Conservation (phyloP, 768 basidiomycete genomes). For the Leccinellum albellum region DNA sequence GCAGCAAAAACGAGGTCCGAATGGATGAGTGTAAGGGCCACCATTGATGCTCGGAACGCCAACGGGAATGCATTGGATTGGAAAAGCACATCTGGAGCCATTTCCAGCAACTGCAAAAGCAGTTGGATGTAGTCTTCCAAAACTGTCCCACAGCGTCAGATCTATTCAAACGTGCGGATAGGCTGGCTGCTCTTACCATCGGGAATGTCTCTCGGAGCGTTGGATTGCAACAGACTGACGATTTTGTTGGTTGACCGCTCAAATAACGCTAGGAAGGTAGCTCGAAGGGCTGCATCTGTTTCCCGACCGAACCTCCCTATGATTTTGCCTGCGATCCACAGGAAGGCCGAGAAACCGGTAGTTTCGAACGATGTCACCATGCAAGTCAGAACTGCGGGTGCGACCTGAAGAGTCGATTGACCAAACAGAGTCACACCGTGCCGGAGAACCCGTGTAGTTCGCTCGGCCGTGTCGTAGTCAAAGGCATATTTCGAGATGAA, state of each 20-base stretch:
- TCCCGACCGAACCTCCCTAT: conserved; percentile 73
- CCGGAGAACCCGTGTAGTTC: conserved; percentile 78
- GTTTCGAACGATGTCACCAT: conserved; percentile 77
- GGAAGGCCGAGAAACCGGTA: conserved; percentile 79
- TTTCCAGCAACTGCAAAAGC: conserved; percentile 61
- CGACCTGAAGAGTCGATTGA: conserved; percentile 56
- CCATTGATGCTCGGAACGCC: conserved; percentile 72
- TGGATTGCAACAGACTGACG: conserved; percentile 60
- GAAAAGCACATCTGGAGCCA: conserved; percentile 74
- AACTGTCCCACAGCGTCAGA: conserved; percentile 46
- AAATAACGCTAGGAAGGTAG: conserved; percentile 59
- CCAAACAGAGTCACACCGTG: conserved; percentile 83
- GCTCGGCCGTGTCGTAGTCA: conserved; percentile 75
- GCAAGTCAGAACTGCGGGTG: conserved; percentile 65
- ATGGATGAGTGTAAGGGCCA: conserved; percentile 78
- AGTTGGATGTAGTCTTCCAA: conserved; percentile 92
- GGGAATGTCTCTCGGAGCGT: conserved; percentile 70
- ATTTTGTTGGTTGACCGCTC: conserved; percentile 75
- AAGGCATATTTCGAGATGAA: conserved; percentile 78
- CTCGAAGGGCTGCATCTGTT: conserved; percentile 51
- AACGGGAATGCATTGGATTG: conserved; percentile 72
- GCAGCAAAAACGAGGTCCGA: conserved; percentile 78
- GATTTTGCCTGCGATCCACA: conserved; percentile 93
- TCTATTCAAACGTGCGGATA: background rate
- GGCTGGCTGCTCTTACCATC: conserved; percentile 65